phyloP scores from a whole-genome alignment of 2,329 filamentous ascomycete genomes.

The Aureobasidium sp. region DNA sequence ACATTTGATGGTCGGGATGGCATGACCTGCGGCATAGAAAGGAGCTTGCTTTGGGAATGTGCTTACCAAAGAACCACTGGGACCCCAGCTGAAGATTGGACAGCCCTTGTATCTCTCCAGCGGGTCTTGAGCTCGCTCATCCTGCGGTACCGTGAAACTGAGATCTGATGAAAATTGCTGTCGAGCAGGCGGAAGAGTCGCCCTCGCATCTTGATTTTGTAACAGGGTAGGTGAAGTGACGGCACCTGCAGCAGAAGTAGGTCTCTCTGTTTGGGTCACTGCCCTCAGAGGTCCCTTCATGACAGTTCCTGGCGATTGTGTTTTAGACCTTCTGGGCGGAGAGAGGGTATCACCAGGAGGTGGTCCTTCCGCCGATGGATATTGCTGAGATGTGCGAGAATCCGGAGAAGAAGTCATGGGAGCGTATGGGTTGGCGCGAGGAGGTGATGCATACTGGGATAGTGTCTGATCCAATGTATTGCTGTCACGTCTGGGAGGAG shows the following conservation, averaged over 20 bases:
- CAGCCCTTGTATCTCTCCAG: slow-evolving; percentile 85
- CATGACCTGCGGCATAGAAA: slow-evolving; percentile 69
- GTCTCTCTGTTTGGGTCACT: slow-evolving; percentile 41
- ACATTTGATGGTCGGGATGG: slow-evolving; percentile 70
- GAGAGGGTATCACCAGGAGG: slow-evolving; percentile 17
- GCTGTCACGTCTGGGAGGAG: slow-evolving; percentile 2
- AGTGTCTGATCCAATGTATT: slow-evolving; percentile 4
- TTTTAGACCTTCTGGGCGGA: slow-evolving; percentile 46
- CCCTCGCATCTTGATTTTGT: slow-evolving; percentile 32
- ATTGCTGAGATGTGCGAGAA: slow-evolving; percentile 1
- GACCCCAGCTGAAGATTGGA: slow-evolving; percentile 80
- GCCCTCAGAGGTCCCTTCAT: slow-evolving; percentile 43
- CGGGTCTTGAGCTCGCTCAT: slow-evolving; percentile 58
- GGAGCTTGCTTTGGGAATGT: slow-evolving; percentile 86
- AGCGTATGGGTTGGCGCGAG: slow-evolving; percentile 9
- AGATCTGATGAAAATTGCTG: slow-evolving; percentile 44
- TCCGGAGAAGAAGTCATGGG: slow-evolving; percentile 9
- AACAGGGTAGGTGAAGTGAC: slow-evolving; percentile 29
- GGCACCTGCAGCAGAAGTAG: slow-evolving; percentile 41
- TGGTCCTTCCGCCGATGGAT: not conserved
- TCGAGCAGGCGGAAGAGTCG: slow-evolving; percentile 30
- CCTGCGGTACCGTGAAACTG: slow-evolving; percentile 50
- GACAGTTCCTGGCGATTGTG: slow-evolving; percentile 53
- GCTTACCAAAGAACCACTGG: slow-evolving; percentile 74
- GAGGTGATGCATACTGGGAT: slow-evolving; percentile 3